These are phyloP conservation scores for Thinopyrum elongatum DNA, from an alignment of 176 grass and related monocot species.

Conservation along the genomic window DNA sequence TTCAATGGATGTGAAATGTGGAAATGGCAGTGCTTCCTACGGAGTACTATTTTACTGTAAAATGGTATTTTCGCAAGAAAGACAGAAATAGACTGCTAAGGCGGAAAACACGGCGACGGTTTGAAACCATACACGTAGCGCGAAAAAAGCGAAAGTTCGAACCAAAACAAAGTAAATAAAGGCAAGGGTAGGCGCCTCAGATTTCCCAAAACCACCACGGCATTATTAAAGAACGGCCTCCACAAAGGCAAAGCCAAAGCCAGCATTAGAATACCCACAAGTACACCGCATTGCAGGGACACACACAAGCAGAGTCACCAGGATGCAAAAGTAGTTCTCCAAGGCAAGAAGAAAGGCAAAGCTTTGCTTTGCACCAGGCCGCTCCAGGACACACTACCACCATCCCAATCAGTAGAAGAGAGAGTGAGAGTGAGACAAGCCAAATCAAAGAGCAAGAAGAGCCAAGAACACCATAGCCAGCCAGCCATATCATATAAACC, in stretches of 20 bases:
- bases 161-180: slow-evolving; percentile 2
- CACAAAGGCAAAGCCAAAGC: slow-evolving; percentile 49
- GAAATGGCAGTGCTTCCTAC: neutral
- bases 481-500: slow-evolving; percentile 4
- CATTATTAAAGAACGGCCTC: slow-evolving; percentile 13
- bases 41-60: neutral
- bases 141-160: slow-evolving; percentile 19
- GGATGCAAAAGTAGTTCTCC: slow-evolving; percentile 27
- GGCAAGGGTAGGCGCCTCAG: neutral
- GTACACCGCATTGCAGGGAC: slow-evolving; percentile 30
- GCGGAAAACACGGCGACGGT: neutral
- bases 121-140: slow-evolving; percentile 7
- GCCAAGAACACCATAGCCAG: slow-evolving; percentile 14
- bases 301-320: slow-evolving; percentile 31
- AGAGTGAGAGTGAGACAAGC: slow-evolving; percentile 32
- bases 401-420: slow-evolving; percentile 31
- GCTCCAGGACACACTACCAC: slow-evolving; percentile 33
- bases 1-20: neutral
- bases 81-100: neutral
- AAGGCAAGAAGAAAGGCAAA: slow-evolving; percentile 5
- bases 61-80: neutral
- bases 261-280: slow-evolving; percentile 41
- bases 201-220: slow-evolving; percentile 14
- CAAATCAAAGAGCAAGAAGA: slow-evolving; percentile 25
- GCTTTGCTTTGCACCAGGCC: slow-evolving; percentile 36